phyloP scores from a whole-genome alignment of 192 early-diverging fungal genomes.

The Coemansia sp. region DNA sequence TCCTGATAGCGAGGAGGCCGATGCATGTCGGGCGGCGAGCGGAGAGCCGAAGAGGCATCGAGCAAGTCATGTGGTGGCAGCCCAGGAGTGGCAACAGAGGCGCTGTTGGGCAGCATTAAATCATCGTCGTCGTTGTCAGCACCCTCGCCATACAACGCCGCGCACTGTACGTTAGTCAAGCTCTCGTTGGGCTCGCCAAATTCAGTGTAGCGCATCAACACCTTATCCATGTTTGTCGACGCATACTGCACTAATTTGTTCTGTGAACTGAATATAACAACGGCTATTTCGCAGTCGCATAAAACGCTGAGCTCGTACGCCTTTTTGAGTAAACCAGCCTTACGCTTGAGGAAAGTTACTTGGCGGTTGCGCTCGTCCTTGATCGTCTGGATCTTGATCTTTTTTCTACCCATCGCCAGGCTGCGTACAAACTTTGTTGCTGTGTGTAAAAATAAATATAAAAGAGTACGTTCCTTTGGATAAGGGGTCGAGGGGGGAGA shows the following conservation, averaged over 20 bases:
- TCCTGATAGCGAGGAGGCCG: slow-evolving; percentile 12
- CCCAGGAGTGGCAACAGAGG: slow-evolving; percentile 16
- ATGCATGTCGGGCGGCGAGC: slow-evolving; percentile 23
- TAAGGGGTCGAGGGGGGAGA: slow-evolving; percentile 2
- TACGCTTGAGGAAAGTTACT: slow-evolving; percentile 95
- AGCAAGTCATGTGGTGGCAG: slow-evolving; percentile 29
- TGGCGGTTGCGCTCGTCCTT: slow-evolving; percentile 90
- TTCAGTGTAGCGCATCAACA: slow-evolving; percentile 87
- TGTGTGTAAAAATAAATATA: neutral
- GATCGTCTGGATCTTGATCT: slow-evolving; percentile 92
- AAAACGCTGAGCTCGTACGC: slow-evolving; percentile 93
- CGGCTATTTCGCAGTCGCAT: slow-evolving; percentile 94
- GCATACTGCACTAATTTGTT: slow-evolving; percentile 95
- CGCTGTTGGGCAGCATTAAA: slow-evolving; percentile 22
- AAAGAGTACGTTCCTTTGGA: neutral
- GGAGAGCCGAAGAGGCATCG: slow-evolving; percentile 5
- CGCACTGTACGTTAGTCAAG: slow-evolving; percentile 63
- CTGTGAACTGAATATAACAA: slow-evolving; percentile 93
- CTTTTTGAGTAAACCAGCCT: slow-evolving; percentile 95
- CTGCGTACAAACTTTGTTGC: neutral
- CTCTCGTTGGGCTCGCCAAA: slow-evolving; percentile 60
- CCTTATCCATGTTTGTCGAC: slow-evolving; percentile 91
- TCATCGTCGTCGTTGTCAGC: slow-evolving; percentile 45
- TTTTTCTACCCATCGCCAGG: slow-evolving; percentile 85
- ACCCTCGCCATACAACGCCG: slow-evolving; percentile 39